phyloP scores from a whole-genome alignment of 2,329 filamentous ascomycete species.

The Xylaria sp. region DNA sequence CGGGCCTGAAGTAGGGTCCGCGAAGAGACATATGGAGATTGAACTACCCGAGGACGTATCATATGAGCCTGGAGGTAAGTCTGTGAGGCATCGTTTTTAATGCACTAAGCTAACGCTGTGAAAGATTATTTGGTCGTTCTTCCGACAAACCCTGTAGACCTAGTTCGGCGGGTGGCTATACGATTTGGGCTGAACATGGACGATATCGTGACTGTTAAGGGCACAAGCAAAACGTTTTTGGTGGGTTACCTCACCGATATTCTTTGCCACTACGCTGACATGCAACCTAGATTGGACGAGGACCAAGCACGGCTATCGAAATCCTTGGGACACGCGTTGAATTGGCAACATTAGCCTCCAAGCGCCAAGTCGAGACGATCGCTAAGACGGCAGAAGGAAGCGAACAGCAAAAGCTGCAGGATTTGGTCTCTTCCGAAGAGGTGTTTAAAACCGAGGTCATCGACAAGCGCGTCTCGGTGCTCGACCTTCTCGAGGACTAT shows the following conservation, averaged over 20 bases:
- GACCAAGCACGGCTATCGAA: conserved; percentile 20
- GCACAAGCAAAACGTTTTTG: conserved; percentile 25
- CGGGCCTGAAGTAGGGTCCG: conserved; percentile 17
- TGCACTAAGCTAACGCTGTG: neutral
- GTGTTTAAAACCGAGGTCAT: conserved; percentile 47
- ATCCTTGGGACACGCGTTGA: conserved; percentile 51
- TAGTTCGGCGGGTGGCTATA: conserved; percentile 7
- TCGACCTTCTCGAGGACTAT: conserved; percentile 39
- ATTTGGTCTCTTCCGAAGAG: conserved; percentile 28
- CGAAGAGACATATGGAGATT: conserved; percentile 24
- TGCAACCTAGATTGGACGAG: neutral
- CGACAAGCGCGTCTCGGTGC: conserved; percentile 51
- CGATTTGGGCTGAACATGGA: conserved; percentile 19
- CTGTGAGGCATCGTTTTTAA: neutral
- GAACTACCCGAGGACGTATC: conserved; percentile 21
- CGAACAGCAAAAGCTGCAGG: conserved; percentile 48
- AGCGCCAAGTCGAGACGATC: conserved; percentile 51
- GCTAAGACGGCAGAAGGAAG: conserved; percentile 53
- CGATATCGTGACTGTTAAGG: conserved; percentile 22
- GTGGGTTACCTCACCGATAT: neutral
- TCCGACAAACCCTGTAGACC: conserved; percentile 22
- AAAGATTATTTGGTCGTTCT: conserved; percentile 25
- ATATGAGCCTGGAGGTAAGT: conserved; percentile 26
- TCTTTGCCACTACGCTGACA: neutral
- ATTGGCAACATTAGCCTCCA: conserved; percentile 43